Evolutionary conservation across 2,329 filamentous ascomycete species (phyloP).

Genomic region (Neopestalotiopsis clavispora): DNA sequence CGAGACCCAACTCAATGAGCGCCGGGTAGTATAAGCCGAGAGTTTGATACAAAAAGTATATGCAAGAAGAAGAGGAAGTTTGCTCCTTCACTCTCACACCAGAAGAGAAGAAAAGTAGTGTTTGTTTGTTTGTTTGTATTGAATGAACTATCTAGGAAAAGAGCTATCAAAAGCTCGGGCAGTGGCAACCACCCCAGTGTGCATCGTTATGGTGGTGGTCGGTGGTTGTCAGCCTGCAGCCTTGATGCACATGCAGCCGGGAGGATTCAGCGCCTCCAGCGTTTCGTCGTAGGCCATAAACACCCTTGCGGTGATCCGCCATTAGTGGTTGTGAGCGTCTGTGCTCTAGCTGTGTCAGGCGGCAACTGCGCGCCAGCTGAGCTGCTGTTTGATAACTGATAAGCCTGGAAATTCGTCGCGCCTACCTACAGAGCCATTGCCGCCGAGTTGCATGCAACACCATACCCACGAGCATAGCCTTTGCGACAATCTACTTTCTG

Average conservation of each 20-base stretch:
- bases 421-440: not conserved
- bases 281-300: not conserved
- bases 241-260: not conserved
- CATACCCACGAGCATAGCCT: not conserved
- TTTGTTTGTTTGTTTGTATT: not conserved
- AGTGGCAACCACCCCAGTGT: not conserved
- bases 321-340: not conserved
- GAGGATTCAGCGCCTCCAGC: not conserved
- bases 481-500: not conserved
- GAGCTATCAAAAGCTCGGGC: not conserved
- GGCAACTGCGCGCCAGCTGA: constrained; percentile 11
- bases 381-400: not conserved
- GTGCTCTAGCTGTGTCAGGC: not conserved
- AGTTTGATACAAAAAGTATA: not conserved
- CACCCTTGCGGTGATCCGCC: not conserved
- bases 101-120: not conserved
- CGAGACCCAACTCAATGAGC: too few relatives aligned
- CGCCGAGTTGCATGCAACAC: not conserved
- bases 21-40: too few relatives aligned
- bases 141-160: not conserved
- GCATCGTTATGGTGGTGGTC: not conserved
- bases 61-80: not conserved
- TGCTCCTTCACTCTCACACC: not conserved
- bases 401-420: constrained; percentile 6
- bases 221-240: not conserved